Percentiles rank a stretch among this genome's conserved stretches.
Conservation (phyloP, 345 rosid genomes). For the Eucalyptus sp. region DNA sequence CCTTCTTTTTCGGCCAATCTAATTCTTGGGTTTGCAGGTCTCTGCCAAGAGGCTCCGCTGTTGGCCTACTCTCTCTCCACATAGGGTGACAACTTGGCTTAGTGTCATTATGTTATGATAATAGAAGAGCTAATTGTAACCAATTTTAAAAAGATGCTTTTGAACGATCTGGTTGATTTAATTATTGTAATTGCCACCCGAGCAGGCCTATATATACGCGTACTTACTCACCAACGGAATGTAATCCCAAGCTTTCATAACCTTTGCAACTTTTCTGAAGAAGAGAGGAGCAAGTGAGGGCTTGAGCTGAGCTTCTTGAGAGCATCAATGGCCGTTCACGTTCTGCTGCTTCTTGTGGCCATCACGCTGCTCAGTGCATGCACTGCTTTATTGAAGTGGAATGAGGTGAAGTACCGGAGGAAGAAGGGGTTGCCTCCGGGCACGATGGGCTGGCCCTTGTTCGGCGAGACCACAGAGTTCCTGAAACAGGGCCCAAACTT, state of each 20-base stretch:
- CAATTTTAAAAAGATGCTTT: not conserved
- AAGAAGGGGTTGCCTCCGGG: constrained; percentile 71
- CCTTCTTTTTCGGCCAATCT: not conserved
- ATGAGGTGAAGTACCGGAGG: constrained; percentile 45
- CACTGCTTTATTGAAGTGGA: constrained; percentile 62
- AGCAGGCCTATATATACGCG: not conserved
- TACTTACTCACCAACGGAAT: not conserved
- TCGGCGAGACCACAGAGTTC: constrained; percentile 77
- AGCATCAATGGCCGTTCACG: constrained; percentile 36
- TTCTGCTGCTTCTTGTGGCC: constrained; percentile 9
- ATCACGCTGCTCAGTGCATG: constrained; percentile 21
- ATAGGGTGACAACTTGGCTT: not conserved
- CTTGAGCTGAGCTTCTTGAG: not conserved
- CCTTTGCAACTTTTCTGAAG: not conserved
- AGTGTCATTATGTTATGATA: not conserved
- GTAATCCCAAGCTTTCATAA: not conserved
- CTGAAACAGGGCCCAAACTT: constrained; percentile 70
- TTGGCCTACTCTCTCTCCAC: not conserved
- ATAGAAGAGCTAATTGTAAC: not conserved
- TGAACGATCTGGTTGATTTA: not conserved
- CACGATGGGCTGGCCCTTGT: constrained; percentile 89
- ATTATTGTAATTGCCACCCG: not conserved
- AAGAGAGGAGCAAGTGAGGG: not conserved
- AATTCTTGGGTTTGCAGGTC: not conserved
- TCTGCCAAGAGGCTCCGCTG: not conserved